phyloP scores from a whole-genome alignment of 331 rosid species.

The Telfairia occidentalis region DNA sequence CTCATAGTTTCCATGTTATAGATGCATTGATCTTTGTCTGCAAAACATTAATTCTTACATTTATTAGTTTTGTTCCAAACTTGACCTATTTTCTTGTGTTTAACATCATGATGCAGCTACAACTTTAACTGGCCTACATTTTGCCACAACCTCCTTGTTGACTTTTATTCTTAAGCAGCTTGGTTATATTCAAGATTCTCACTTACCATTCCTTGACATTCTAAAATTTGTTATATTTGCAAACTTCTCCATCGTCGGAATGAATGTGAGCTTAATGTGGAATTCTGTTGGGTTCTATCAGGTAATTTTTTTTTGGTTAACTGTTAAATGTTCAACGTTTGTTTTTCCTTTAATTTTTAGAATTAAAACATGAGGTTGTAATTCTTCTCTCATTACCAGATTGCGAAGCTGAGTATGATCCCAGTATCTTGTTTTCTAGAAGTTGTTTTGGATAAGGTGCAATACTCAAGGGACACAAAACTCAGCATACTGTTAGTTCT shows the following conservation, averaged over 20 bases:
- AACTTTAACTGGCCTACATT: conserved; percentile 86
- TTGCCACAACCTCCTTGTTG: conserved; percentile 77
- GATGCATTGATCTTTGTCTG: not conserved
- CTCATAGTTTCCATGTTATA: not conserved
- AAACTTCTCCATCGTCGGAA: conserved; percentile 87
- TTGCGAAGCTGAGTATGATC: conserved; percentile 94
- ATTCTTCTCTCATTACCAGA: conserved; percentile 36
- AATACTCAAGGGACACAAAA: conserved; percentile 85
- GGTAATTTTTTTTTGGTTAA: conserved; percentile 28
- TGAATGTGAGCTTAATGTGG: conserved; percentile 97
- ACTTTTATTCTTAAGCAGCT: conserved; percentile 54
- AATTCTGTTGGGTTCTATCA: conserved; percentile 98
- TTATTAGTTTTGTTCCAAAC: not conserved
- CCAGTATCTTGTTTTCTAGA: conserved; percentile 92
- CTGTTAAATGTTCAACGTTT: conserved; percentile 1
- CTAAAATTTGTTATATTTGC: conserved; percentile 79
- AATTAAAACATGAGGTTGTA: conserved; percentile 5
- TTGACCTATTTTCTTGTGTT: not conserved
- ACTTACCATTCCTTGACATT: conserved; percentile 62
- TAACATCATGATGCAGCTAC: conserved; percentile 52
- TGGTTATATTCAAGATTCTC: conserved; percentile 71
- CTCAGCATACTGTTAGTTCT: conserved; percentile 75
- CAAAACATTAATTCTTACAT: not conserved
- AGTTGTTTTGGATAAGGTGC: conserved; percentile 68
- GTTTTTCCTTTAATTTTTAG: not conserved